Percentiles rank a stretch among this genome's conserved stretches.
Conservation (phyloP, 768 basidiomycete genomes). For the Pleurotus tuber-regium region DNA sequence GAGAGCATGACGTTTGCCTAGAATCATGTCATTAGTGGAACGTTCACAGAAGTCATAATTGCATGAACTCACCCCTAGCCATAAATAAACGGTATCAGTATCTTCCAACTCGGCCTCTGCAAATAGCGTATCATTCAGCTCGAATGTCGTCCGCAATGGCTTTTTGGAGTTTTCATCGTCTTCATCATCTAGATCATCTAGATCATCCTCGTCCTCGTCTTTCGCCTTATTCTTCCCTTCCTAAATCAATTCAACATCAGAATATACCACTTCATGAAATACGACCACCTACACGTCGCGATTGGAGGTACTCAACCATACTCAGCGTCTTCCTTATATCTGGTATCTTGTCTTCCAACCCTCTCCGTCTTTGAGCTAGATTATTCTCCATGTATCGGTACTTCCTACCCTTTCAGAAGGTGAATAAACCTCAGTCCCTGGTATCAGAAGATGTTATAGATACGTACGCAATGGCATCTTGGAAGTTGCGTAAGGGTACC, state of each 20-base stretch:
- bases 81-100: conserved; percentile 87
- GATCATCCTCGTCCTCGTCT: conserved; percentile 37
- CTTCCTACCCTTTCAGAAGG: conserved; percentile 69
- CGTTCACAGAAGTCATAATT: background rate
- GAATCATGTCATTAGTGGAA: background rate
- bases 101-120: conserved; percentile 89
- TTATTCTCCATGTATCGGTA: conserved; percentile 97
- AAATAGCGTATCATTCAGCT: conserved; percentile 93
- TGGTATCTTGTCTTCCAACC: conserved; percentile 92
- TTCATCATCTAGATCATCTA: conserved; percentile 55
- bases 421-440: conserved; percentile 19
- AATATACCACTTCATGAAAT: background rate
- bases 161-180: conserved; percentile 45
- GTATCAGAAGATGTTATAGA: conserved; percentile 13
- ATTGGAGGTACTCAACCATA: conserved; percentile 83
- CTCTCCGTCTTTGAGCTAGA: conserved; percentile 70
- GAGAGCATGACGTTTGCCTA: conserved; percentile 98
- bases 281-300: conserved; percentile 54
- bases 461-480: conserved; percentile 92
- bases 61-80: conserved; percentile 79
- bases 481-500: conserved; percentile 71
- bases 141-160: conserved; percentile 82
- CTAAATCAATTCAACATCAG: conserved; percentile 30
- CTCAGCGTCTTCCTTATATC: conserved; percentile 90
- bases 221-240: conserved; percentile 60